phyloP scores from a whole-genome alignment of 352 stramenopile species.

The Pythium oligandrum region DNA sequence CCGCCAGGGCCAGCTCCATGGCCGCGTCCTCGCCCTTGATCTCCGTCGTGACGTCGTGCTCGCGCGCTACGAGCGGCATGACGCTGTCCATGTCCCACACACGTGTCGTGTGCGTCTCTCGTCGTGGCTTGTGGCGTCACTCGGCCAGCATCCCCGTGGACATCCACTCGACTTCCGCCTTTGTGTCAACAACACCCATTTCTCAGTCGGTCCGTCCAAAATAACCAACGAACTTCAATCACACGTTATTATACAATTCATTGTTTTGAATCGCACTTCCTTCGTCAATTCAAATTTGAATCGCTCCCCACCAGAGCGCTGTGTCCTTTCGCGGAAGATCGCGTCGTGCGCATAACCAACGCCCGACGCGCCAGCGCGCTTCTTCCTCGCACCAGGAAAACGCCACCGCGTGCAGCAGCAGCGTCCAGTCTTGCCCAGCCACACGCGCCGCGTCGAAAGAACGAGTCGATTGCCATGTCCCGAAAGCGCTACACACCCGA shows the following conservation, averaged over 20 bases:
- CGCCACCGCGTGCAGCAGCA: no score
- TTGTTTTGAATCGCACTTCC: not conserved
- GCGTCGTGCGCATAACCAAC: not conserved
- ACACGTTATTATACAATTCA: slow-evolving; percentile 7
- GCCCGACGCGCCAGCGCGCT: no score
- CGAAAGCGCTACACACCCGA: slow-evolving; percentile 79
- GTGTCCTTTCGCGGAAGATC: slow-evolving; percentile 8
- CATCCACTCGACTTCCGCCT: slow-evolving; percentile 18
- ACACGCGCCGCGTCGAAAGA: no score
- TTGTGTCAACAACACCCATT: slow-evolving; percentile 15
- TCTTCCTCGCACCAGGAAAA: no score
- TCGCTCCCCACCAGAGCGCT: not conserved
- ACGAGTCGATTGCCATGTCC: slow-evolving; percentile 26
- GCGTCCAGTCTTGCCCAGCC: no score
- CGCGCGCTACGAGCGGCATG: no score
- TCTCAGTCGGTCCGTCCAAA: slow-evolving; percentile 7
- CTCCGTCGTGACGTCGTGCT: no score
- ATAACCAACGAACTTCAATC: not conserved
- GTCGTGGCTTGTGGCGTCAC: slow-evolving; percentile 3
- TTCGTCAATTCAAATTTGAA: slow-evolving; percentile 20
- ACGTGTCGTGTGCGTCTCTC: not conserved
- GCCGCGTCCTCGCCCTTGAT: no score
- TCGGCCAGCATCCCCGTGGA: slow-evolving; percentile 4
- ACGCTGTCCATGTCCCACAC: not conserved
- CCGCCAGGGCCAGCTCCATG: no score